Evolutionary conservation across 108 stramenopile genomes (phyloP).

Genomic region (Cyclotella atomus): DNA sequence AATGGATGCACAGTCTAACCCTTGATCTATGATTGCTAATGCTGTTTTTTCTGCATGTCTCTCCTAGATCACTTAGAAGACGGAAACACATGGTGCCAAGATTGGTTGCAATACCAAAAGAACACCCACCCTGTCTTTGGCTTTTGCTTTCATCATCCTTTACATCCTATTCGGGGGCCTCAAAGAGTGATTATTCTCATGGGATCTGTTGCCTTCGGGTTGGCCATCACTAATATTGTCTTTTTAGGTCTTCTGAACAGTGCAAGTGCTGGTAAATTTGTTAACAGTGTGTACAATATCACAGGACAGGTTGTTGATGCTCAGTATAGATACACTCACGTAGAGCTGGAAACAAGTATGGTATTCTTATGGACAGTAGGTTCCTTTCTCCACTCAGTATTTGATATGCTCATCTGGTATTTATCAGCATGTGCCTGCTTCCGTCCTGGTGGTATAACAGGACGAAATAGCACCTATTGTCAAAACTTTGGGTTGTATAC

Average conservation of each 20-base stretch:
- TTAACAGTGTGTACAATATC: slow-evolving; percentile 38
- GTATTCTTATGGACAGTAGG: slow-evolving; percentile 81
- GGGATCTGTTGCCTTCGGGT: slow-evolving; percentile 73
- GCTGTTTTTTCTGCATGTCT: too few relatives aligned
- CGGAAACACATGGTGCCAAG: slow-evolving; percentile 51
- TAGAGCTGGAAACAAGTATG: slow-evolving; percentile 62
- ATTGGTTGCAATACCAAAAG: slow-evolving; percentile 74
- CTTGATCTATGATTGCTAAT: too few relatives aligned
- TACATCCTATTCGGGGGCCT: slow-evolving; percentile 66
- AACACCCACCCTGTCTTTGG: slow-evolving; percentile 90
- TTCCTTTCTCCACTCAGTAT: slow-evolving; percentile 63
- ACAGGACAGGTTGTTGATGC: slow-evolving; percentile 25
- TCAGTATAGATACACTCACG: slow-evolving; percentile 23
- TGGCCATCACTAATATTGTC: slow-evolving; percentile 76
- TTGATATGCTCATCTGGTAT: slow-evolving; percentile 78
- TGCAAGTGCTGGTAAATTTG: slow-evolving; percentile 7
- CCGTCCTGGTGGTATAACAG: slow-evolving; percentile 49
- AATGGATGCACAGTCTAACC: too few relatives aligned
- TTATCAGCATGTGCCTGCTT: slow-evolving; percentile 81
- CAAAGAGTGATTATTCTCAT: slow-evolving; percentile 73
- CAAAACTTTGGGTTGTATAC: slow-evolving; percentile 52
- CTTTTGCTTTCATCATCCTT: slow-evolving; percentile 67
- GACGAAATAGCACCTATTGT: slow-evolving; percentile 19
- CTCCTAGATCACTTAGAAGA: slow-evolving; percentile 77
- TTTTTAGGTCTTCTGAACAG: slow-evolving; percentile 60